phyloP scores from a whole-genome alignment of 2,329 filamentous ascomycete genomes.

The Boeremia lycopersici region DNA sequence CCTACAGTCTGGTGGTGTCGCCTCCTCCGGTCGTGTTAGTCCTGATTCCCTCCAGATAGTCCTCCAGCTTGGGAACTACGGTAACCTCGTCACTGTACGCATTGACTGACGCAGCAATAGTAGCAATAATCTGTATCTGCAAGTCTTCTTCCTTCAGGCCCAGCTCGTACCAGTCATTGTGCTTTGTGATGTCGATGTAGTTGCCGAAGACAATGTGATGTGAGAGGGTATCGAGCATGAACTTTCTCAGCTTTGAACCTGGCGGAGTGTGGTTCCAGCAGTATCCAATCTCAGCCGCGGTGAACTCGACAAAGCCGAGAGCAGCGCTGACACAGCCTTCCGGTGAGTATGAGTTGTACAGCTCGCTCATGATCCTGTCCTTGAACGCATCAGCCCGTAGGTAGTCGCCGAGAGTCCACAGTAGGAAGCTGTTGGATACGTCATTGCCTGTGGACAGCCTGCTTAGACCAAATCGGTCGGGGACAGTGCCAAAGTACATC shows the following conservation, averaged over 20 bases:
- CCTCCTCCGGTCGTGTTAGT: background rate
- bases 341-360: background rate
- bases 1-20: background rate
- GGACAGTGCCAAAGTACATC: conserved; percentile 3
- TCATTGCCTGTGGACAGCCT: background rate
- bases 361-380: background rate
- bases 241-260: background rate
- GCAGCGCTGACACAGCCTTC: background rate
- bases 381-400: conserved; percentile 3
- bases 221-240: background rate
- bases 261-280: background rate
- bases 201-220: background rate
- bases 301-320: background rate
- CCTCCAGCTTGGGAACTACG: background rate
- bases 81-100: background rate
- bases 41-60: background rate
- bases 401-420: conserved; percentile 5
- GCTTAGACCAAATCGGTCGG: background rate
- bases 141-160: background rate
- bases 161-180: background rate
- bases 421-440: background rate
- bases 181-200: background rate
- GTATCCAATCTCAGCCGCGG: background rate
- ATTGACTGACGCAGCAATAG: background rate
- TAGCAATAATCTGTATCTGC: background rate